Conservation (phyloP, 148 eudicot genomes). For the Chenopodium quinoa region DNA sequence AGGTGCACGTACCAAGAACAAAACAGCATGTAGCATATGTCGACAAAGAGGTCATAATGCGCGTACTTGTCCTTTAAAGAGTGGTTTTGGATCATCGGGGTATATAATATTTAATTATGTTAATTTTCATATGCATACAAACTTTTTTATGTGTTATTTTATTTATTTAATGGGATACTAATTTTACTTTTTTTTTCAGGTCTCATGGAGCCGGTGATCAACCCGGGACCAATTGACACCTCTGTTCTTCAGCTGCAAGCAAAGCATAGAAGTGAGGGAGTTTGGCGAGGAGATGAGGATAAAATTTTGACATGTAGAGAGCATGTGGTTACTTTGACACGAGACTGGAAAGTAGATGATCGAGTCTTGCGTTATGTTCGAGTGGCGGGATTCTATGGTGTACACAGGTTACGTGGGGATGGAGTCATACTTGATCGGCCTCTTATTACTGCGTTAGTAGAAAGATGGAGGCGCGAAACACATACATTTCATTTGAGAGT, state of each 20-base stretch:
- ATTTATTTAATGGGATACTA: too few relatives aligned
- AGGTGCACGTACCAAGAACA: too few relatives aligned
- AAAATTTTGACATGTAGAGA: neutral
- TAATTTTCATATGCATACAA: too few relatives aligned
- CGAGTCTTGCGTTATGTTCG: neutral
- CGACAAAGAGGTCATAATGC: too few relatives aligned
- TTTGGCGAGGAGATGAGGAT: neutral
- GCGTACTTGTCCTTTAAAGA: too few relatives aligned
- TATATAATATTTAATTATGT: too few relatives aligned
- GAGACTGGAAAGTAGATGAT: neutral
- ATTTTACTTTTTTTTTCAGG: too few relatives aligned
- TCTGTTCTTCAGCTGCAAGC: neutral
- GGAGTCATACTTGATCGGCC: neutral
- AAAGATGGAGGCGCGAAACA: constrained; percentile 27
- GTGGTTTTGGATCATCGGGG: too few relatives aligned
- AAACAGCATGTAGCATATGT: too few relatives aligned
- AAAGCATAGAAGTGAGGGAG: neutral
- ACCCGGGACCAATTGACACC: neutral
- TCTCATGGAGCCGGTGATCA: neutral
- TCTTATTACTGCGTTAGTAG: constrained; percentile 15
- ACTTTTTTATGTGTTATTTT: too few relatives aligned
- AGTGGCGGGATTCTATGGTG: neutral
- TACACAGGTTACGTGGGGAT: neutral
- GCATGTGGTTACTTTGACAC: neutral
- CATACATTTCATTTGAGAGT: constrained; percentile 16